These are phyloP conservation scores for Xylaria sp. DNA, from an alignment of 2,329 filamentous ascomycete genomes.

Conservation along the genomic window DNA sequence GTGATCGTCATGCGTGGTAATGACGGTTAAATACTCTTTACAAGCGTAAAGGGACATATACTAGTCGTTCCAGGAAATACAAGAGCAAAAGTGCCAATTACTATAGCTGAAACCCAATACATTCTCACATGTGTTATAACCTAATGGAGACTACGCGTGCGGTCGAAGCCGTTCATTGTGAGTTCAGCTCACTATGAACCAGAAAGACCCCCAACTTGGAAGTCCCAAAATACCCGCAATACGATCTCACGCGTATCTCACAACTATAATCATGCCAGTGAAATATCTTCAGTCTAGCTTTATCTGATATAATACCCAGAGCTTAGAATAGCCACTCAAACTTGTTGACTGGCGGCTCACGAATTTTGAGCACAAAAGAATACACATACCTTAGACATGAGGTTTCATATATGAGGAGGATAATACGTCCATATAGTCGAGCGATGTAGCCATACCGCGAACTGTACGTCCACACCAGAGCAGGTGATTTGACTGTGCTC, in stretches of 20 bases:
- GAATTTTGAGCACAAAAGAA: background rate
- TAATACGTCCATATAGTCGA: background rate
- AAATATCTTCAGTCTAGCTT: background rate
- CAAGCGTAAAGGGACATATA: background rate
- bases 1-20: conserved; percentile 16
- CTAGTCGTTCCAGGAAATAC: background rate
- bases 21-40: conserved; percentile 17
- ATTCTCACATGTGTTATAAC: background rate
- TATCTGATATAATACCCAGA: background rate
- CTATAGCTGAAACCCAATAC: conserved; percentile 17
- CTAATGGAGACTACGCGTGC: background rate
- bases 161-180: background rate
- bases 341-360: background rate
- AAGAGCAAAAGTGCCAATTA: background rate
- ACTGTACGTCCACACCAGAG: background rate
- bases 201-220: background rate
- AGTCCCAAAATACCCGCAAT: background rate
- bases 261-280: background rate
- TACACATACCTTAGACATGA: background rate
- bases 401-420: background rate
- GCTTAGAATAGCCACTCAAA: background rate
- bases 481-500: background rate
- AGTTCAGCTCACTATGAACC: background rate
- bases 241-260: background rate
- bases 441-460: background rate